These are phyloP conservation scores for Penicillium sp. DNA, from an alignment of 2,329 filamentous ascomycete genomes.

Conservation along the genomic window DNA sequence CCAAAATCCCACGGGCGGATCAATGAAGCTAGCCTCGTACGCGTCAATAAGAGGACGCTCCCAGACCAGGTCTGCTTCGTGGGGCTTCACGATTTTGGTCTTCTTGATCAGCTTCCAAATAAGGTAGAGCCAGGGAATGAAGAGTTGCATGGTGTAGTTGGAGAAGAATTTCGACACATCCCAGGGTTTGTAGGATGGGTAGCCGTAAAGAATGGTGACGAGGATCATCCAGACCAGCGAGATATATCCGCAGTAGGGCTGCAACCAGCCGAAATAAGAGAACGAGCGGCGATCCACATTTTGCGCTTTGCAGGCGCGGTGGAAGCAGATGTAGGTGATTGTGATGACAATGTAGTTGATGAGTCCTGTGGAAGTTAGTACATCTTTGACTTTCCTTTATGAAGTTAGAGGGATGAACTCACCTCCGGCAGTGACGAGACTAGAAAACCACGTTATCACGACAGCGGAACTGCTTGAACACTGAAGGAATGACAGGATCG, in stretches of 20 bases:
- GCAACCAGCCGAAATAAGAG: slow-evolving; percentile 55
- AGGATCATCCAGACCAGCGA: slow-evolving; percentile 21
- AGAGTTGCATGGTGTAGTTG: slow-evolving; percentile 54
- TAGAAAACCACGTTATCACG: slow-evolving; percentile 52
- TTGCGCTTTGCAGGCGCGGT: slow-evolving; percentile 49
- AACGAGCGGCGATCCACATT: slow-evolving; percentile 49
- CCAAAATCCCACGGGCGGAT: slow-evolving; percentile 52
- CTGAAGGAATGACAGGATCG: slow-evolving; percentile 50
- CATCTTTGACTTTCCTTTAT: no score
- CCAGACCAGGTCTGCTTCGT: slow-evolving; percentile 57
- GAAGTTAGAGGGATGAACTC: slow-evolving; percentile 20
- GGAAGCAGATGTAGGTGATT: slow-evolving; percentile 55
- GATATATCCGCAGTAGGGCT: slow-evolving; percentile 50
- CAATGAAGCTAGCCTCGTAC: slow-evolving; percentile 50
- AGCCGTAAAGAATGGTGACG: slow-evolving; percentile 48
- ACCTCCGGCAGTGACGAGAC: slow-evolving; percentile 53
- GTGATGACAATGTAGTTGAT: slow-evolving; percentile 60
- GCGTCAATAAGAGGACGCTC: slow-evolving; percentile 55
- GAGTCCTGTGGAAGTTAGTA: slow-evolving; percentile 18
- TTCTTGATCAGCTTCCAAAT: slow-evolving; percentile 60
- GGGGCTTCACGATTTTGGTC: slow-evolving; percentile 50
- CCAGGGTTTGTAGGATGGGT: slow-evolving; percentile 48
- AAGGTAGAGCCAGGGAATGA: slow-evolving; percentile 51
- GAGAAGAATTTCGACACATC: slow-evolving; percentile 42
- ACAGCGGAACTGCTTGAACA: slow-evolving; percentile 46